Percentiles rank a stretch among this genome's conserved stretches.
phyloP scores from a whole-genome alignment of 371 early-diverging fungal genomes.

The Mycotypha africana region DNA sequence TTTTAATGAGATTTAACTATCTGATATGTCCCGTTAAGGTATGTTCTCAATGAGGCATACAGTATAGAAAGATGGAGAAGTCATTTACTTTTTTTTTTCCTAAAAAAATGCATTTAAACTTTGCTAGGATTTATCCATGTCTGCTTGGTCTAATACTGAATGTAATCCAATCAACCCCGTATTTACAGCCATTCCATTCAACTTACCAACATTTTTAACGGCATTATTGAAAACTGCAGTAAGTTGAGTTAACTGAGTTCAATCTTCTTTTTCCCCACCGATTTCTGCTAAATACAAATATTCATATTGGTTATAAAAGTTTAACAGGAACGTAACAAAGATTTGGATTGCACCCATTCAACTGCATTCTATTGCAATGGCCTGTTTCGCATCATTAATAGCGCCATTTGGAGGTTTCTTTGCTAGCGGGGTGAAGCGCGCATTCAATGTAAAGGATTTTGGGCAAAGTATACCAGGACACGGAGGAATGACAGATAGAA shows the following conservation, averaged over 20 bases:
- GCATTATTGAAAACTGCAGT: no score
- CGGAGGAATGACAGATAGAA: conserved; percentile 98
- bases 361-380: conserved; percentile 85
- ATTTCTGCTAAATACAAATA: no score
- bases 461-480: conserved; percentile 97
- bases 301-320: no score
- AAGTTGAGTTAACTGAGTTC: no score
- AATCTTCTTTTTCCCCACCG: no score
- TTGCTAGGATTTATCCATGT: conserved; percentile 33
- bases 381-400: conserved; percentile 93
- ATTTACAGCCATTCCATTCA: conserved; percentile 40
- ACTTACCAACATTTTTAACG: no score
- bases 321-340: conserved; percentile 16
- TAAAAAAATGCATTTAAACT: no score
- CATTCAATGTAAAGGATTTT: conserved; percentile 98
- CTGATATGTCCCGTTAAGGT: conserved; percentile 82
- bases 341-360: conserved; percentile 77
- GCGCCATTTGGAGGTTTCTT: conserved; percentile 99
- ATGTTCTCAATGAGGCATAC: not conserved
- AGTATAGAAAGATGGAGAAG: not conserved
- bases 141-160: conserved; percentile 39
- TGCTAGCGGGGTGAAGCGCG: conserved; percentile 97
- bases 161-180: conserved; percentile 47
- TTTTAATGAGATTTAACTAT: conserved; percentile 65
- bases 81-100: no score